Evolutionary conservation across 208 protist species (phyloP), one percentile per base, ranked within the genome.

Genomic region (Wallacemonas sp.): DNA sequence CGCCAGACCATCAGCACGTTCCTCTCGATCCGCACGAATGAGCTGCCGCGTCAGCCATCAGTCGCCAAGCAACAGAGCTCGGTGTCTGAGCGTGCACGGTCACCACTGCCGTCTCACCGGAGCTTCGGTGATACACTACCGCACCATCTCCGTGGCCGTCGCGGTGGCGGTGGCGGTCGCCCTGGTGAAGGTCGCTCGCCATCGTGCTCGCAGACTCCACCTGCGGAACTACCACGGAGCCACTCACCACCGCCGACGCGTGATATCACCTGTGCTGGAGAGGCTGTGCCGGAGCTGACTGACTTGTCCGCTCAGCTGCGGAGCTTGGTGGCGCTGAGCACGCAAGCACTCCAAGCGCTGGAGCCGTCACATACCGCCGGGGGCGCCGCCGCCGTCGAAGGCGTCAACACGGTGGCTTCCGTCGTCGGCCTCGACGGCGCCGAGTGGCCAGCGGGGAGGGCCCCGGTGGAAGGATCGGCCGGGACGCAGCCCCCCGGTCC

Each of bases 81-180:
- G 9, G n/a, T 4, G 9, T 21, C 45, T 17, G 45, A 57, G 5
- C 50, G 50, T 19, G 50, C 50, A n/a, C 50, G 50, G n/a, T 57
- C 50, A 8, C 50, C 50, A 19, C 32, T 57, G 15, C 50, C 50
- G 12, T 26, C n/a, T 10, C 50, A 57, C 17, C 50, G 50, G 15
- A 57, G 50, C 30, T 57, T 57, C 17, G 50, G 50, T 26, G 50
- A 57, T 57, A 32, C n/a, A 4, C n/a, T 57, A 17, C 50, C 50
- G 26, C 50, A 57, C 21, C 50, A 57, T 32, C n/a, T 57, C 30
- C 50, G 50, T n/a, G 8, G 50, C 24, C 50, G 50, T 2, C 50
- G 50, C 21, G 50, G 50, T 39, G 9, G 50, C 6, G 29, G 13
- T 3, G 50, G 50, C 26, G 50, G 50, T 39, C 15, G 50, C 6